Base-by-base conservation (phyloP, 495 filamentous ascomycete genomes). In the Neurospora sp. region DNA sequence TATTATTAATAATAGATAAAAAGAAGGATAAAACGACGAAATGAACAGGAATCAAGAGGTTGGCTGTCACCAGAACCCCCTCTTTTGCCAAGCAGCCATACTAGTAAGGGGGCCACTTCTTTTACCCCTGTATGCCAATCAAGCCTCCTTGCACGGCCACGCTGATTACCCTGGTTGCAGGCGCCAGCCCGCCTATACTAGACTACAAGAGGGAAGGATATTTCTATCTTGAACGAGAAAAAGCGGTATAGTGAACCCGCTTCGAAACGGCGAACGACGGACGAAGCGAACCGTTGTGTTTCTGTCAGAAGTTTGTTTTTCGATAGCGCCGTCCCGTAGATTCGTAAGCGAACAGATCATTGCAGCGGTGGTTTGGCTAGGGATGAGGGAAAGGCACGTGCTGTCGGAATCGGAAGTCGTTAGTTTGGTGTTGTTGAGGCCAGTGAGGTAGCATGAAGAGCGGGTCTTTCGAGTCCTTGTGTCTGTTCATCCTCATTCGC, bases 331-430 rank as follows among this genome's bases (percentile, higher is more conserved):
- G 54, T 66, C 54, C 54, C 54, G 27, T 66, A 16, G 23, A 62
- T 35, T 62, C 54, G 54, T 62, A 62, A 62, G 54, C 27, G 54
- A 62, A 62, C 27, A 62, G 54, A 66, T 66, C 54, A 66, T 66
- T 66, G 54, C 54, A 62, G 54, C 54, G 54, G 11, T 59, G 27
- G 48, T 59, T 31, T 54, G 16, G 5, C 54, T 62, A 35, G 54
- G 54, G 54, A 62, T 62, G 12, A 62, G 27, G 54, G 12, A 66
- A 71, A 41, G 54, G 72, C 69, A 72, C 74, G 74, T 75, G 46
- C 69, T 41, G 40, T 70, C 69, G 74, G 74, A 73, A 48, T 71
- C 46, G 69, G 69, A 41, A 41, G n/a, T 59, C 46, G 74, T 74
- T 76, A 71, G 72, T 73, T 73, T 70, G 35, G 35, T 35, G 35